A percentile compares a stretch with the other conserved stretches of the same genome.
phyloP scores from a whole-genome alignment of 1,139 yeast species.

The Debaryomyces subglobosus region DNA sequence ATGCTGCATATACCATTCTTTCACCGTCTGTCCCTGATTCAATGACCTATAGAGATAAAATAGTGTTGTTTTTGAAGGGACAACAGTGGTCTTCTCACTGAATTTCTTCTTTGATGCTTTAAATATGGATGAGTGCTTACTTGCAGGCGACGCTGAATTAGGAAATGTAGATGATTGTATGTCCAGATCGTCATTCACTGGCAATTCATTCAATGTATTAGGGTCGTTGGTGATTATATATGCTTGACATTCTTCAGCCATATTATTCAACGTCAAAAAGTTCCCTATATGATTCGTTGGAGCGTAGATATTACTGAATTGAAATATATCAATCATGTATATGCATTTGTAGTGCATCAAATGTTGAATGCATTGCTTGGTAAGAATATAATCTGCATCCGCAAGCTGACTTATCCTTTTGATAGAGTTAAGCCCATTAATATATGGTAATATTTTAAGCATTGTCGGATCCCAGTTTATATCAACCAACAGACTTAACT shows the following conservation, averaged over 20 bases:
- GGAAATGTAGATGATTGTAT: conserved; percentile 7
- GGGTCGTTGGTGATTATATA: conserved; percentile 55
- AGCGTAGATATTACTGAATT: conserved; percentile 85
- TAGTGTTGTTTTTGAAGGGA: conserved; percentile 68
- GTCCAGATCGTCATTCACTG: conserved; percentile 6
- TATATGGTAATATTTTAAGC: conserved; percentile 81
- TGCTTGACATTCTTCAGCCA: conserved; percentile 86
- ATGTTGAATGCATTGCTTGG: conserved; percentile 89
- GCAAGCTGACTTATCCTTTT: conserved; percentile 77
- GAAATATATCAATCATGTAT: conserved; percentile 82
- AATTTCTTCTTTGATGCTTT: conserved; percentile 8
- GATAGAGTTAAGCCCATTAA: conserved; percentile 86
- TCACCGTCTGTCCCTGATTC: conserved; percentile 75
- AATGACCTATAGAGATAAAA: conserved; percentile 78
- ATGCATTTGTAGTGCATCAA: conserved; percentile 87
- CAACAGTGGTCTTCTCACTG: conserved; percentile 25
- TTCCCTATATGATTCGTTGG: conserved; percentile 77
- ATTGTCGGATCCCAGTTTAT: conserved; percentile 97
- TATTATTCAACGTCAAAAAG: conserved; percentile 62
- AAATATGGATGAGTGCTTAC: conserved; percentile 9
- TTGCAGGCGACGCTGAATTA: conserved; percentile 13
- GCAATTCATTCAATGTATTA: conserved; percentile 3
- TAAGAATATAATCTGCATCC: conserved; percentile 75
- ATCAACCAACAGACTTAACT: conserved; percentile 70
- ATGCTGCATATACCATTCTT: conserved; percentile 79